Percentiles rank a stretch among this genome's conserved stretches.
phyloP scores from a whole-genome alignment of 495 filamentous ascomycete species.

The Daldinia loculata region DNA sequence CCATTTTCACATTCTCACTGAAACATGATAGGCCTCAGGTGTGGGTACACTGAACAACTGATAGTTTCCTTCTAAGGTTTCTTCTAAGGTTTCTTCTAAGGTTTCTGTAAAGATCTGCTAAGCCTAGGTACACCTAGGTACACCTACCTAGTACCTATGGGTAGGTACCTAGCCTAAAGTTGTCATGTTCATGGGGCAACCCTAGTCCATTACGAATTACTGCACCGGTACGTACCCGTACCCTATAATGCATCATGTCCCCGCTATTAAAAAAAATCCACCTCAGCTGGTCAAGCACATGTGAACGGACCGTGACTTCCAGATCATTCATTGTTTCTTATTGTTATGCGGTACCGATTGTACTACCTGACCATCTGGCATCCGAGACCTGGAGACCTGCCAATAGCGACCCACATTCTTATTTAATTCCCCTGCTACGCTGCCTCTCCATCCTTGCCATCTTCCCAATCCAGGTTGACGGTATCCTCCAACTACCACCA shows the following conservation, averaged over 20 bases:
- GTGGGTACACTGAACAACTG: neutral
- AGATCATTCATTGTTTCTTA: constrained; percentile 6
- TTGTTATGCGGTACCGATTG: neutral
- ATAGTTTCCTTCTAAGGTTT: no score
- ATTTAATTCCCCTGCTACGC: constrained; percentile 18
- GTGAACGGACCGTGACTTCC: constrained; percentile 22
- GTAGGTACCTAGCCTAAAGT: no score
- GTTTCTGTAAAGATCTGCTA: no score
- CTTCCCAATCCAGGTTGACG: constrained; percentile 7
- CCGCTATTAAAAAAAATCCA: neutral
- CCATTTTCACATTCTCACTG: neutral
- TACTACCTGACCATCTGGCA: constrained; percentile 4
- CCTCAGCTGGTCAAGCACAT: constrained; percentile 7
- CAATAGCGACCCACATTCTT: constrained; percentile 26
- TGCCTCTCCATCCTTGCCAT: neutral
- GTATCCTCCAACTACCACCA: constrained; percentile 6
- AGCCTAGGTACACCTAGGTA: no score
- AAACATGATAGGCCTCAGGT: neutral
- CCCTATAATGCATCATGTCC: neutral
- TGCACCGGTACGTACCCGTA: neutral
- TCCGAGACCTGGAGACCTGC: constrained; percentile 14
- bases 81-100: no score
- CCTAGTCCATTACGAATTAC: neutral
- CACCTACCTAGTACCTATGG: no score
- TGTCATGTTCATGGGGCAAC: no score